Conservation (phyloP, 2,329 filamentous ascomycete species). For the Cordyceps sp. region DNA sequence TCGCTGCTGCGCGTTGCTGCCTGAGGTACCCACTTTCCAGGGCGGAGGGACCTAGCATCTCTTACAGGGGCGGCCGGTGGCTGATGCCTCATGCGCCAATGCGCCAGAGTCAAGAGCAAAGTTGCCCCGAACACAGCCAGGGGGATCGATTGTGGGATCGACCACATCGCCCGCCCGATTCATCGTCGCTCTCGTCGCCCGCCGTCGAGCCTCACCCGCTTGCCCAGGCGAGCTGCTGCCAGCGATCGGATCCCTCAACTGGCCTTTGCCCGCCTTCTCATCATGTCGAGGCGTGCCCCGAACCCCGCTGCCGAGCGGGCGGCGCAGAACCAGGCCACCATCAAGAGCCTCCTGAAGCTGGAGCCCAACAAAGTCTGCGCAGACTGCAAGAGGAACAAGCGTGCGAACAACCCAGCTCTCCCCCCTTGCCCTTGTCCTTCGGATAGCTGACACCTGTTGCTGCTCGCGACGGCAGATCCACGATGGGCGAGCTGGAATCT, state of each 20-base stretch:
- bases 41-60: too few relatives aligned
- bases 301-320: constrained; percentile 74
- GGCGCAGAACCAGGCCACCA: constrained; percentile 81
- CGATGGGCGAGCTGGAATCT: constrained; percentile 99
- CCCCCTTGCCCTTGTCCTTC: constrained; percentile 5
- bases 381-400: constrained; percentile 98
- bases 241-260: too few relatives aligned
- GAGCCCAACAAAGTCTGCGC: constrained; percentile 94
- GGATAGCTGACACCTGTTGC: neutral
- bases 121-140: too few relatives aligned
- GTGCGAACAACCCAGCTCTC: constrained; percentile 29
- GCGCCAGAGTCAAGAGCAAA: neutral
- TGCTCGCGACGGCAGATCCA: constrained; percentile 45
- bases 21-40: constrained; percentile 2
- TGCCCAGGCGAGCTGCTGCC: too few relatives aligned
- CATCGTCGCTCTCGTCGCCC: too few relatives aligned
- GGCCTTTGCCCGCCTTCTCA: constrained; percentile 4
- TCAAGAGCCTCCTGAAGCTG: constrained; percentile 89
- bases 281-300: constrained; percentile 63
- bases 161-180: too few relatives aligned
- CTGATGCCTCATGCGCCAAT: neutral
- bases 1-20: constrained; percentile 6
- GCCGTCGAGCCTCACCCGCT: too few relatives aligned
- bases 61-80: neutral
- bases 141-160: too few relatives aligned